Evolutionary conservation across 140 eudicot genomes (phyloP), one percentile per base, ranked within the genome.

Genomic region (Oenanthe javanica): DNA sequence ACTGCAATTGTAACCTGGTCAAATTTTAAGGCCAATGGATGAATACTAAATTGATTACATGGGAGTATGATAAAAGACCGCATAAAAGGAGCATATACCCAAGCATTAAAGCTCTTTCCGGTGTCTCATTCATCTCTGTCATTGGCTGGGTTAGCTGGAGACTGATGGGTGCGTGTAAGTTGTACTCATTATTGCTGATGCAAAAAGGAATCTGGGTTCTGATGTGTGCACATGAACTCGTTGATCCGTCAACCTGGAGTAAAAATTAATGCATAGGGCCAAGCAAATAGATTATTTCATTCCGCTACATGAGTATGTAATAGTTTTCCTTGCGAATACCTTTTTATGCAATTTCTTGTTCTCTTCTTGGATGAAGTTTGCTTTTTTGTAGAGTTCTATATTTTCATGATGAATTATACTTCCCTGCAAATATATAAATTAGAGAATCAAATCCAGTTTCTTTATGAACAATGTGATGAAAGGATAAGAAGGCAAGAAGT

Each of bases 401-500:
- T 94, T 90, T 76, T 91, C 97, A 79, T 87, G 91, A 77, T 79
- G 86, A 82, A 87, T 76, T 84, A 85, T 79, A 84, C 51, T 85
- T 81, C 90, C 96, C 98, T 94, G 92, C 81, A 85, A 67, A 73
- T 49, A 59, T 13, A 49, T 74, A 2, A 63, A 55, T 81, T 43
- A 80, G 18, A 75, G 49, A 77, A 55, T 77, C 27, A 81, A 12
- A 74, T 45, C 74, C 51, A 77, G 78, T 78, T 77, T 71, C 77
- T 50, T 72, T 36, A 15, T 48, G 80, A 75, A 75, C 73, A 77
- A 74, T 4, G 2, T 14, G 27, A 59, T 18, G 13, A 80, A 48
- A 21, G 52, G 63, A 76, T 23, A 4, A 48, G 19, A 9, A 9
- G 18, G 66, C 2, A 7, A 67, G 25, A 21, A 63, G 1, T 10